Conservation (phyloP, 2,329 filamentous ascomycete genomes). For the Diaporthe capsici region DNA sequence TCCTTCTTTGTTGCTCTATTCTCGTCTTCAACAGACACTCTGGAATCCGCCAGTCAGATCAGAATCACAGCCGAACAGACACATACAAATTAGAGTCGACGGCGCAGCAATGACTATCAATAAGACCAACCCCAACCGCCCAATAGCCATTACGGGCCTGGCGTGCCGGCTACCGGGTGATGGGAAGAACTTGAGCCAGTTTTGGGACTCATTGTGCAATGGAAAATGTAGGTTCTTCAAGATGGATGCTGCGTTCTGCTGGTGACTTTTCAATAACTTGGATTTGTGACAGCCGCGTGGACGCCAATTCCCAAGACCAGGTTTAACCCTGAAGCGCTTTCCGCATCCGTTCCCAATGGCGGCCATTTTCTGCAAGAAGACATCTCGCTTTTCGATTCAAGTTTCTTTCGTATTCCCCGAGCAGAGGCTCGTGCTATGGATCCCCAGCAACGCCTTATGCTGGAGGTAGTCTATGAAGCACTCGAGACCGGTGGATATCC, state of each 20-base stretch:
- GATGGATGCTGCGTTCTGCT: not conserved
- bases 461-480: constrained; percentile 76
- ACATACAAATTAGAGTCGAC: not conserved
- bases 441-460: constrained; percentile 74
- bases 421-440: constrained; percentile 76
- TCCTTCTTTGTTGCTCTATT: not conserved
- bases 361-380: constrained; percentile 16
- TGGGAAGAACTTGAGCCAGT: not conserved
- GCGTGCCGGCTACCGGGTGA: not conserved
- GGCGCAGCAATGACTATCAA: not conserved
- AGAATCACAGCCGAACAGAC: not conserved
- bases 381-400: constrained; percentile 8
- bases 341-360: not conserved
- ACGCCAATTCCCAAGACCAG: not conserved
- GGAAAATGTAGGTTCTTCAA: not conserved
- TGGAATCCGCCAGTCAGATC: not conserved
- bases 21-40: not conserved
- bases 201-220: not conserved
- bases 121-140: not conserved
- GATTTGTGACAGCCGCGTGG: not conserved
- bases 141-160: not conserved
- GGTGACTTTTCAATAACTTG: not conserved
- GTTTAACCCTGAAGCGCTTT: not conserved
- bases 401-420: constrained; percentile 79
- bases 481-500: constrained; percentile 63